Evolutionary conservation across 257 asterid genomes (phyloP).

Genomic region (Paulownia fortunei): DNA sequence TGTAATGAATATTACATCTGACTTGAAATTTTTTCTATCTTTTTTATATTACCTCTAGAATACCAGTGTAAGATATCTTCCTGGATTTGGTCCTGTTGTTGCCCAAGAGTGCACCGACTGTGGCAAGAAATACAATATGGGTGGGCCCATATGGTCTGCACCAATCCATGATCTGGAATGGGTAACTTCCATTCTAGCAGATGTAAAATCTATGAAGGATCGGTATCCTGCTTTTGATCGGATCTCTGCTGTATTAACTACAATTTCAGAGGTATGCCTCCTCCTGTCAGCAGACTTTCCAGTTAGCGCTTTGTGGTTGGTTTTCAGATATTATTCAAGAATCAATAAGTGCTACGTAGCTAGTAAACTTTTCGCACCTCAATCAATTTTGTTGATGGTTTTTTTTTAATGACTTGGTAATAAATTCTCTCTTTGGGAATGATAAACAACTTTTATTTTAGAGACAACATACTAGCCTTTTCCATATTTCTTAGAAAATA

Average conservation of each 20-base stretch:
- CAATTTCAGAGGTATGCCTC: conserved; percentile 81
- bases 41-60: conserved; percentile 46
- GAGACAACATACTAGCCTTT: background rate
- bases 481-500: background rate
- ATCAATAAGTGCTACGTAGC: background rate
- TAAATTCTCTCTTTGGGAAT: background rate
- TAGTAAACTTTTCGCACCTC: background rate
- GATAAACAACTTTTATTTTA: too few species aligned
- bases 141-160: conserved; percentile 99
- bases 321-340: background rate
- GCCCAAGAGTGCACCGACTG: conserved; percentile 90
- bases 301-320: background rate
- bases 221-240: conserved; percentile 86
- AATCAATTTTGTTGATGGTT: background rate
- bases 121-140: conserved; percentile 96
- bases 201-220: conserved; percentile 68
- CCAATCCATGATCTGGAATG: conserved; percentile 96
- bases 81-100: conserved; percentile 95
- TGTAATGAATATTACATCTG: background rate
- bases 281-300: conserved; percentile 18
- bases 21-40: background rate
- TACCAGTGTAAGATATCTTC: conserved; percentile 78
- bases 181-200: conserved; percentile 77
- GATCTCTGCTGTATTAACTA: conserved; percentile 86
- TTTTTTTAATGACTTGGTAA: background rate